These are phyloP conservation scores for Massariosphaeria phaeospora DNA, from an alignment of 495 filamentous ascomycete species.

Conservation along the genomic window DNA sequence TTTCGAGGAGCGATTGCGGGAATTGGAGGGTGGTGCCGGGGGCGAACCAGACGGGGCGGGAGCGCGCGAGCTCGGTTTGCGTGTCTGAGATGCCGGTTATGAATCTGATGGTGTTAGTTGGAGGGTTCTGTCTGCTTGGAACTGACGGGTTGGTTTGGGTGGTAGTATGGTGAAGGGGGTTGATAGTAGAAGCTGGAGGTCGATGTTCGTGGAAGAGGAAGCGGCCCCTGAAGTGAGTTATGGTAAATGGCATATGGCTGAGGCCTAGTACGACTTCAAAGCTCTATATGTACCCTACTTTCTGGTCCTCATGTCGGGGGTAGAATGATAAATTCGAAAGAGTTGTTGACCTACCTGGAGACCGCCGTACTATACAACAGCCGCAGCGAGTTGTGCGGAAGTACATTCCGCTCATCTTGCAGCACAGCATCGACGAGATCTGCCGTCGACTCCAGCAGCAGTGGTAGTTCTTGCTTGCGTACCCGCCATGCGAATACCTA, in stretches of 20 bases:
- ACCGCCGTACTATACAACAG: conserved; percentile 26
- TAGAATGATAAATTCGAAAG: not conserved
- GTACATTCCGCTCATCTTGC: conserved; percentile 8
- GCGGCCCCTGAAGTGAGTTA: too few relatives aligned
- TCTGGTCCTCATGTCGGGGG: not conserved
- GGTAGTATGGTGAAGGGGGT: too few relatives aligned
- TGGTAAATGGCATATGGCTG: too few relatives aligned
- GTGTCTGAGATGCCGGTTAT: conserved; percentile 68
- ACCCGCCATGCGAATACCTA: conserved; percentile 25
- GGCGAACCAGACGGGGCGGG: conserved; percentile 5
- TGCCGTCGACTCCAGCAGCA: conserved; percentile 23
- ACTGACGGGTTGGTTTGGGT: too few relatives aligned
- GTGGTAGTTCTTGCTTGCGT: conserved; percentile 17
- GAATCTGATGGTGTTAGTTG: conserved; percentile 56
- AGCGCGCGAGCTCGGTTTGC: conserved; percentile 51
- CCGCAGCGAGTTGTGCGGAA: conserved; percentile 3
- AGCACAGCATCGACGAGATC: conserved; percentile 23
- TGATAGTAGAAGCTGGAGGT: too few relatives aligned
- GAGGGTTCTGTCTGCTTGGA: too few relatives aligned
- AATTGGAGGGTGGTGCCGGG: conserved; percentile 36
- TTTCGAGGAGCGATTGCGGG: conserved; percentile 79
- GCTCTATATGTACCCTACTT: too few relatives aligned
- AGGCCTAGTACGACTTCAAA: too few relatives aligned
- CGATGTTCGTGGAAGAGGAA: too few relatives aligned
- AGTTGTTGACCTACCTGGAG: conserved; percentile 26